Evolutionary conservation across 345 rosid species (phyloP).

Genomic region (Hibiscus tridactylites): DNA sequence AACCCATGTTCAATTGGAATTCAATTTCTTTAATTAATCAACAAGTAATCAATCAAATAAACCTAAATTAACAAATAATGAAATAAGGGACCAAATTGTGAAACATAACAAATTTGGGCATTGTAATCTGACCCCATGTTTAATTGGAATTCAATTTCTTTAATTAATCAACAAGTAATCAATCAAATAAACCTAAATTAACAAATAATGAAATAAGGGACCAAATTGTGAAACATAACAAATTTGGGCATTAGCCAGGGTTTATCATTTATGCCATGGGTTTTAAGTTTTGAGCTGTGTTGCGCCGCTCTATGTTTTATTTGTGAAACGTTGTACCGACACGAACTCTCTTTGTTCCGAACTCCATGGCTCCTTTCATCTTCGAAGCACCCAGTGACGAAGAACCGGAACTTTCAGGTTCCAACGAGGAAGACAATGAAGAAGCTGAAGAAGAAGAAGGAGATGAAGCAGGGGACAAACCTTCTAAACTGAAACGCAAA

Average conservation of each 20-base stretch:
- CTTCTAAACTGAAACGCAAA: slow-evolving; percentile 12
- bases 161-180: no score
- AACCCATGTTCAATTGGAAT: no score
- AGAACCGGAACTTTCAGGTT: slow-evolving; percentile 33
- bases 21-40: no score
- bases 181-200: no score
- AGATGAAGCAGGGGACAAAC: slow-evolving; percentile 22
- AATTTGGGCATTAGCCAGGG: background rate
- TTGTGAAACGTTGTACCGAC: background rate
- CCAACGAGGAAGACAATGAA: slow-evolving; percentile 28
- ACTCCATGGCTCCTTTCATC: slow-evolving; percentile 42
- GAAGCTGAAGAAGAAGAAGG: slow-evolving; percentile 18
- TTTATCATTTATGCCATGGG: background rate
- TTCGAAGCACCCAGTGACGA: slow-evolving; percentile 69
- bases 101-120: no score
- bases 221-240: no score
- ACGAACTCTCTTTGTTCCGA: background rate
- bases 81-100: no score
- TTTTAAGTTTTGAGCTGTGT: background rate
- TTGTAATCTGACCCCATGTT: no score
- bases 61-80: no score
- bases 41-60: no score
- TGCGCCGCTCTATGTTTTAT: background rate
- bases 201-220: no score
- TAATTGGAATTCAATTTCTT: no score